phyloP scores from a whole-genome alignment of 2,329 filamentous ascomycete genomes.

The Botryosphaeria dothidea region DNA sequence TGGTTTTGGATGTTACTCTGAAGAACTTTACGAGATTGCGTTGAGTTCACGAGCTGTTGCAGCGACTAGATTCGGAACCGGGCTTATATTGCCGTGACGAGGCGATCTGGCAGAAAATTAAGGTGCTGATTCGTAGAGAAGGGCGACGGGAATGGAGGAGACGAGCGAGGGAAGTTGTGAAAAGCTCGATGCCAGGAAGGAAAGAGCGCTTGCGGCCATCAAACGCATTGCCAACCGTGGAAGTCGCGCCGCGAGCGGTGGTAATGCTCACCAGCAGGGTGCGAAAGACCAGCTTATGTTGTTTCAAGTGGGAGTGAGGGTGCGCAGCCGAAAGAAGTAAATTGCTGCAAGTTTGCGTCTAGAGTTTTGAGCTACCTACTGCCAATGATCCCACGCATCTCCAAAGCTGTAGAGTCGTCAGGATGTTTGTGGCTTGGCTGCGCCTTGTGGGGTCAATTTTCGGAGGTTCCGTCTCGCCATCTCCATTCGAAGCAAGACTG shows the following conservation, averaged over 20 bases:
- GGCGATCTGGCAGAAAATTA: no score
- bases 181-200: neutral
- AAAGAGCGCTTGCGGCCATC: neutral
- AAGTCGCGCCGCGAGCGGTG: neutral
- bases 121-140: neutral
- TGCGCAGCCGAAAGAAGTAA: slow-evolving; percentile 4
- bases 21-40: no score
- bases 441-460: slow-evolving; percentile 12
- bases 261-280: neutral
- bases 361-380: slow-evolving; percentile 16
- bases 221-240: neutral
- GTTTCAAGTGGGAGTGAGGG: neutral
- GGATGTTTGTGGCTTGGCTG: slow-evolving; percentile 16
- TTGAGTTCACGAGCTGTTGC: no score
- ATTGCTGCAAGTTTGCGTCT: slow-evolving; percentile 11
- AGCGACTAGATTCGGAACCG: no score
- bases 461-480: slow-evolving; percentile 12
- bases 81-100: no score
- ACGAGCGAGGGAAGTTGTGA: neutral
- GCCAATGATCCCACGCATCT: slow-evolving; percentile 13
- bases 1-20: no score
- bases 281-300: neutral
- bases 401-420: slow-evolving; percentile 1
- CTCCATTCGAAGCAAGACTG: slow-evolving; percentile 17
- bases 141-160: neutral